A percentile compares a stretch with the other conserved stretches of the same genome.
These are phyloP conservation scores for Leucocoprinus sp. DNA, from an alignment of 768 basidiomycete species.

Conservation along the genomic window DNA sequence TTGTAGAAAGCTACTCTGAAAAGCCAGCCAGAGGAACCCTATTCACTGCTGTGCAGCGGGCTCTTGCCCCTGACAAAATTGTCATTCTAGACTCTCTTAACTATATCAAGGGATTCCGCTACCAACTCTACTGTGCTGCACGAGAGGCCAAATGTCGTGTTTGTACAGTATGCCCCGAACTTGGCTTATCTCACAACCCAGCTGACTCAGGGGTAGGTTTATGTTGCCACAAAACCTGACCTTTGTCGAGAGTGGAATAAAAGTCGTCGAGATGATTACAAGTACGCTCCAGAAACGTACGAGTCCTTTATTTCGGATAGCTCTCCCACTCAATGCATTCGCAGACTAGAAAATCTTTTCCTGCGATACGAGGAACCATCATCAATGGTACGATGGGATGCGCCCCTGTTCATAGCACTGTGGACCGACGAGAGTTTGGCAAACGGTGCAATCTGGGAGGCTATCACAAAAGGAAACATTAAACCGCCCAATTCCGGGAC, in stretches of 20 bases:
- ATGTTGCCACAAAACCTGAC: conserved; percentile 67
- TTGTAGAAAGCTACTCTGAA: conserved; percentile 66
- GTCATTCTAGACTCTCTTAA: conserved; percentile 88
- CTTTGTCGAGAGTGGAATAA: conserved; percentile 74
- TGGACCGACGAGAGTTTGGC: conserved; percentile 67
- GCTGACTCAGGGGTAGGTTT: conserved; percentile 40
- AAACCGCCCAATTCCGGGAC: conserved; percentile 88
- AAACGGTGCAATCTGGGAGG: conserved; percentile 67
- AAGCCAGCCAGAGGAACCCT: conserved; percentile 82
- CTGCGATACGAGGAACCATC: conserved; percentile 93
- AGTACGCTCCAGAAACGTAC: conserved; percentile 71
- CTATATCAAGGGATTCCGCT: conserved; percentile 98
- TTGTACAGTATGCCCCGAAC: conserved; percentile 61
- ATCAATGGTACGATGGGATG: conserved; percentile 98
- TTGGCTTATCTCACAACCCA: background rate
- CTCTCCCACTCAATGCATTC: conserved; percentile 1
- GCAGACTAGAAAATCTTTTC: conserved; percentile 79
- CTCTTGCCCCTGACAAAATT: conserved; percentile 63
- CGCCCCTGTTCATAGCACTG: conserved; percentile 81
- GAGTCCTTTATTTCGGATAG: conserved; percentile 19
- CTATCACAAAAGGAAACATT: conserved; percentile 68
- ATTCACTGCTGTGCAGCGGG: conserved; percentile 75
- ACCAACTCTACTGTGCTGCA: conserved; percentile 96
- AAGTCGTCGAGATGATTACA: conserved; percentile 33
- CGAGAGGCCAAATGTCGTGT: conserved; percentile 78